Conservation (phyloP, 306 rosid species). For the Medicago ruthenica region DNA sequence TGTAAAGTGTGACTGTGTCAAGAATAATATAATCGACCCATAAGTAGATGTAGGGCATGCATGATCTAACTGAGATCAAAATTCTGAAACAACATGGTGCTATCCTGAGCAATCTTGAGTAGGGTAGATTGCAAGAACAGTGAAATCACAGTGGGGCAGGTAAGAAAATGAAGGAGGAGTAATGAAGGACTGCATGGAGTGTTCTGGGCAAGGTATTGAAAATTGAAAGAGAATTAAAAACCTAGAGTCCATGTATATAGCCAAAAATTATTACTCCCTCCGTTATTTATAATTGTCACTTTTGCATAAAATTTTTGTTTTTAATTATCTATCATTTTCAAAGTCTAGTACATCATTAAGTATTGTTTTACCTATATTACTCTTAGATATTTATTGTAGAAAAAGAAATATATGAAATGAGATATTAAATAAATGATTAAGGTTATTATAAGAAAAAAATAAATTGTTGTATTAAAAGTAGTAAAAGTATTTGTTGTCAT, state of each 20-base stretch:
- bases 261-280: constrained; percentile 38
- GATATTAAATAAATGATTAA: no score
- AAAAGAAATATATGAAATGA: no score
- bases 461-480: no score
- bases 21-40: constrained; percentile 33
- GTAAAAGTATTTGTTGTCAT: no score
- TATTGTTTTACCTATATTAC: no score
- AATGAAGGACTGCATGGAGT: constrained; percentile 42
- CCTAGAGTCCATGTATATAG: constrained; percentile 23
- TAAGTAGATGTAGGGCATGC: constrained; percentile 40
- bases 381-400: no score
- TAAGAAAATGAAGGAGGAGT: constrained; percentile 17
- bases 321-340: no score
- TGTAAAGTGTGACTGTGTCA: constrained; percentile 25
- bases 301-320: no score
- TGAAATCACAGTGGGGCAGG: constrained; percentile 40
- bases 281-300: no score
- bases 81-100: constrained; percentile 40
- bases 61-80: background rate
- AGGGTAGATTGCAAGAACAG: constrained; percentile 35
- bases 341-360: no score
- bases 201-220: constrained; percentile 36
- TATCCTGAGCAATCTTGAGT: constrained; percentile 29
- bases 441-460: no score
- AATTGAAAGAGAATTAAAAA: background rate